Conservation (phyloP, 306 rosid genomes). For the Quillaja saponaria region DNA sequence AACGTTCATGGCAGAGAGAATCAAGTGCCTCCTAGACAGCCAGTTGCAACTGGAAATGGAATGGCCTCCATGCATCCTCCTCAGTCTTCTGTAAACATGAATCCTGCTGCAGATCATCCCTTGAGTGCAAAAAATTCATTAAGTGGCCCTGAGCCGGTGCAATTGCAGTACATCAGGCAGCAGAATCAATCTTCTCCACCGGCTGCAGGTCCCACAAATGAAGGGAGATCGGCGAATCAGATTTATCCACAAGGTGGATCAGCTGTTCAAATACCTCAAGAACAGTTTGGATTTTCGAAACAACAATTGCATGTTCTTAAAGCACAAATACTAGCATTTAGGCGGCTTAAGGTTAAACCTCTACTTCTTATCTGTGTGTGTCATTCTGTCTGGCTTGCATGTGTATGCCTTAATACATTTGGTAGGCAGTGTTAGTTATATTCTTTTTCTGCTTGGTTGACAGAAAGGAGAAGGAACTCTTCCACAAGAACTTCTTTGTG, state of each 20-base stretch:
- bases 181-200: constrained; percentile 64
- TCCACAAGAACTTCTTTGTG: constrained; percentile 89
- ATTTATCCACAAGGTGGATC: constrained; percentile 52
- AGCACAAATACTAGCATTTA: constrained; percentile 94
- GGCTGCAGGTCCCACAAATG: constrained; percentile 54
- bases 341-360: constrained; percentile 83
- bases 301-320: constrained; percentile 93
- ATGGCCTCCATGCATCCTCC: constrained; percentile 64
- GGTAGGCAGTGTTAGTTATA: constrained; percentile 33
- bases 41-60: constrained; percentile 60
- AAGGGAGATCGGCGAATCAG: constrained; percentile 52
- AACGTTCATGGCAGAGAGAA: constrained; percentile 73
- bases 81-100: constrained; percentile 55
- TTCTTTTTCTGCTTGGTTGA: constrained; percentile 38
- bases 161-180: constrained; percentile 61
- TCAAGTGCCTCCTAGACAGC: constrained; percentile 63
- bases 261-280: constrained; percentile 57
- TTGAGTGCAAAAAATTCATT: constrained; percentile 44
- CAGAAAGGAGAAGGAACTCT: constrained; percentile 93
- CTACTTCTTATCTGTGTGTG: not conserved
- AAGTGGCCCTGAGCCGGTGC: constrained; percentile 55
- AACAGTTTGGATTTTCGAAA: constrained; percentile 68
- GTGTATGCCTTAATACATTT: constrained; percentile 17
- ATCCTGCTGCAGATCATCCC: constrained; percentile 57
- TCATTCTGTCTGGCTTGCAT: constrained; percentile 16